Conservation (phyloP, 371 early-diverging fungal species). For the Rhizomucor pusillus region DNA sequence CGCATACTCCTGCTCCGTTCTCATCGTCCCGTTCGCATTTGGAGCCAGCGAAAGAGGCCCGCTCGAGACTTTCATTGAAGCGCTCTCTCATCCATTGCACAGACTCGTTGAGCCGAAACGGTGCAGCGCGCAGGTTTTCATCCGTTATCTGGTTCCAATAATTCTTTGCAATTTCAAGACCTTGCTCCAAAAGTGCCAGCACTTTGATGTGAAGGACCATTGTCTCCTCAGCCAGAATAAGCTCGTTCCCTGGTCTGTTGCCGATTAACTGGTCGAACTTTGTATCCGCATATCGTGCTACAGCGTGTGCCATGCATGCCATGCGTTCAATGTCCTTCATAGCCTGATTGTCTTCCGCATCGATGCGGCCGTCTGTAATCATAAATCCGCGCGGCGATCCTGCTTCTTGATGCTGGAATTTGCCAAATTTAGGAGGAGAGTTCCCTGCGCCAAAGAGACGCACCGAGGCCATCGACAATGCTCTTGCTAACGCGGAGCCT, state of each 20-base stretch:
- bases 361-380: conserved; percentile 18
- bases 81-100: conserved; percentile 88
- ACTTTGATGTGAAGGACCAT: conserved; percentile 75
- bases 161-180: conserved; percentile 67
- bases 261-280: conserved; percentile 43
- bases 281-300: conserved; percentile 60
- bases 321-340: conserved; percentile 54
- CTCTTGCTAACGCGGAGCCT: conserved; percentile 58
- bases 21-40: conserved; percentile 40
- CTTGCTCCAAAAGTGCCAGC: conserved; percentile 71
- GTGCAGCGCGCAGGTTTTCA: conserved; percentile 26
- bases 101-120: conserved; percentile 50
- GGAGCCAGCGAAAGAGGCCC: conserved; percentile 64
- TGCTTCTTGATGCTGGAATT: conserved; percentile 8
- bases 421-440: conserved; percentile 42
- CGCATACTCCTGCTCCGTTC: conserved; percentile 40
- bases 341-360: conserved; percentile 36
- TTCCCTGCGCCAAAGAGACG: conserved; percentile 59
- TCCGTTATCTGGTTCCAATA: conserved; percentile 62
- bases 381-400: conserved; percentile 38
- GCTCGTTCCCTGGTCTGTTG: conserved; percentile 7
- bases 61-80: conserved; percentile 84
- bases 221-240: conserved; percentile 62
- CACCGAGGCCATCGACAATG: conserved; percentile 57
- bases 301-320: conserved; percentile 65